Evolutionary conservation across 768 basidiomycete species (phyloP).

Genomic region (Kockovaella imperatae): DNA sequence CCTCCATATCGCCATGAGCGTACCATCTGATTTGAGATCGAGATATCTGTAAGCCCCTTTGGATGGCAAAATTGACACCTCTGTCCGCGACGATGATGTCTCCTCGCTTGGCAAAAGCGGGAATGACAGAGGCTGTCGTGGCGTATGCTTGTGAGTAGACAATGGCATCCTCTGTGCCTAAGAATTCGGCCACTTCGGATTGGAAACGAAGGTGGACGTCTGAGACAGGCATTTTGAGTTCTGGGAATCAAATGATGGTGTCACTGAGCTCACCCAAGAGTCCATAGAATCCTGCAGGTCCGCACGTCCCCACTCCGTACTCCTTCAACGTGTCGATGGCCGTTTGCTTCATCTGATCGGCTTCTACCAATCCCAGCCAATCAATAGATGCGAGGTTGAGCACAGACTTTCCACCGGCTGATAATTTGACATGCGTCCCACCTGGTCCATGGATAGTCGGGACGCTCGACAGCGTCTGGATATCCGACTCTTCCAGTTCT

Average conservation of each 20-base stretch:
- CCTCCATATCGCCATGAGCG: conserved; percentile 89
- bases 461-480: conserved; percentile 61
- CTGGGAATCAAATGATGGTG: neutral
- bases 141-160: conserved; percentile 91
- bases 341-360: conserved; percentile 74
- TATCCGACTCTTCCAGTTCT: conserved; percentile 57
- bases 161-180: conserved; percentile 80
- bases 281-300: conserved; percentile 95
- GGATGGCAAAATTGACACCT: conserved; percentile 90
- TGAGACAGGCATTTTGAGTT: conserved; percentile 41
- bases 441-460: conserved; percentile 72
- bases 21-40: conserved; percentile 89
- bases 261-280: conserved; percentile 62
- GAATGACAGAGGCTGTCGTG: conserved; percentile 85
- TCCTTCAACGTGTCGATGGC: conserved; percentile 75
- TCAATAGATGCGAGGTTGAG: conserved; percentile 84
- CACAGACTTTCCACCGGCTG: conserved; percentile 39
- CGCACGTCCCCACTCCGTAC: conserved; percentile 91
- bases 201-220: conserved; percentile 90
- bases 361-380: conserved; percentile 80
- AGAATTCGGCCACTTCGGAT: conserved; percentile 78
- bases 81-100: conserved; percentile 98
- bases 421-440: conserved; percentile 73
- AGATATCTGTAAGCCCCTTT: conserved; percentile 90
- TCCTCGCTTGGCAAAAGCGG: conserved; percentile 93